A percentile compares a stretch with the other conserved stretches of the same genome.
Conservation (phyloP, 1,284 basidiomycete genomes). For the Cryptococcus amylolentus region DNA sequence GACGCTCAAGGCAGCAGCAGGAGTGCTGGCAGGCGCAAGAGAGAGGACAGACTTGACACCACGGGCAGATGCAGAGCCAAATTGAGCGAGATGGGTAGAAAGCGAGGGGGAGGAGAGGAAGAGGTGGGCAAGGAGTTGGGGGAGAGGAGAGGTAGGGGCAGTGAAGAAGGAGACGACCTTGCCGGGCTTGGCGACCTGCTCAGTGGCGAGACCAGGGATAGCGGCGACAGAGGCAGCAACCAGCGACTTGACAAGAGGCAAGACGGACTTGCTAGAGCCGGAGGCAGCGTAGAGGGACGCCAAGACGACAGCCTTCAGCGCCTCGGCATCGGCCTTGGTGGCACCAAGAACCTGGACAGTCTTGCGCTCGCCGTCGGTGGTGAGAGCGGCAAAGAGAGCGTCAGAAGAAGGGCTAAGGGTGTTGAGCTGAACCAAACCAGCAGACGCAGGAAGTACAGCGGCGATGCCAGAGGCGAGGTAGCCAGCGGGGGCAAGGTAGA, state of each 20-base stretch:
- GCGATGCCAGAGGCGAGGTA: slow-evolving; percentile 27
- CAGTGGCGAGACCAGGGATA: slow-evolving; percentile 11
- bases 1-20: slow-evolving; percentile 19
- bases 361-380: slow-evolving; percentile 26
- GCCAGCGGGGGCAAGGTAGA: slow-evolving; percentile 39
- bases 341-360: slow-evolving; percentile 38
- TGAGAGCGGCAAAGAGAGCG: slow-evolving; percentile 31
- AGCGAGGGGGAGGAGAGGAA: slow-evolving; percentile 49
- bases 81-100: slow-evolving; percentile 39
- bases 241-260: slow-evolving; percentile 43
- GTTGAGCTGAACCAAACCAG: slow-evolving; percentile 37
- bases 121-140: slow-evolving; percentile 46
- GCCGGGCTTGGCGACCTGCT: slow-evolving; percentile 23
- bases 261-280: slow-evolving; percentile 35
- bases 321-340: slow-evolving; percentile 38
- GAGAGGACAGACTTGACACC: slow-evolving; percentile 48
- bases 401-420: slow-evolving; percentile 38
- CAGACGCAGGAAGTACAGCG: slow-evolving; percentile 15
- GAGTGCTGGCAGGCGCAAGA: slow-evolving; percentile 27
- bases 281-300: slow-evolving; percentile 45
- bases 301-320: slow-evolving; percentile 40
- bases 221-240: slow-evolving; percentile 24
- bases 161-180: slow-evolving; percentile 52
- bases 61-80: slow-evolving; percentile 43
- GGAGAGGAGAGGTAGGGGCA: slow-evolving; percentile 40